Evolutionary conservation across 495 filamentous ascomycete genomes (phyloP).

Genomic region (Poronia punctata): DNA sequence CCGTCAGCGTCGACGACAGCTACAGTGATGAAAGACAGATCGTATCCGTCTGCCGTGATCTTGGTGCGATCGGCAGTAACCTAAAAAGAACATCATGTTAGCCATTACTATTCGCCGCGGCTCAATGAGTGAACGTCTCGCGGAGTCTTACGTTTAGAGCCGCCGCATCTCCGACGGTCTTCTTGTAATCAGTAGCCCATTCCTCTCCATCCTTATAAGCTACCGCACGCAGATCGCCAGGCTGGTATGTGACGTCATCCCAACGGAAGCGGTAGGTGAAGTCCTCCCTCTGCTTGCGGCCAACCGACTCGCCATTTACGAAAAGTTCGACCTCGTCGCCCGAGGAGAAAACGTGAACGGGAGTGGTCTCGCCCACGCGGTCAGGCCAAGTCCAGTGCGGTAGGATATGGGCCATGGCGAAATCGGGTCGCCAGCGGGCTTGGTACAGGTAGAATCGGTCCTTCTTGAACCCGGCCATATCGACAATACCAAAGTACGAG

Average conservation of each 20-base stretch:
- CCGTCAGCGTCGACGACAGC: slow-evolving; percentile 36
- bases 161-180: slow-evolving; percentile 27
- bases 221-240: slow-evolving; percentile 37
- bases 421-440: slow-evolving; percentile 36
- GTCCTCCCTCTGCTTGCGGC: slow-evolving; percentile 24
- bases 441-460: slow-evolving; percentile 45
- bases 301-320: slow-evolving; percentile 39
- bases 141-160: slow-evolving; percentile 21
- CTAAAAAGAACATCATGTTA: too few relatives aligned
- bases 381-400: slow-evolving; percentile 48
- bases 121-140: too few relatives aligned
- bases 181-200: slow-evolving; percentile 36
- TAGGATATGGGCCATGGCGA: slow-evolving; percentile 38
- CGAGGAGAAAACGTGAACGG: slow-evolving; percentile 41
- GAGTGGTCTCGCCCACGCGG: slow-evolving; percentile 37
- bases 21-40: slow-evolving; percentile 38
- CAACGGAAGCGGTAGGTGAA: slow-evolving; percentile 40
- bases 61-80: slow-evolving; percentile 26
- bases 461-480: slow-evolving; percentile 46
- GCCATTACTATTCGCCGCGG: too few relatives aligned
- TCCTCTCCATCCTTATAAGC: slow-evolving; percentile 33
- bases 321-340: slow-evolving; percentile 45
- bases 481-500: slow-evolving; percentile 43
- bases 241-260: slow-evolving; percentile 38
- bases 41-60: slow-evolving; percentile 33